Evolutionary conservation across 805 yeast genomes (phyloP).

Genomic region (Spathaspora sp.): DNA sequence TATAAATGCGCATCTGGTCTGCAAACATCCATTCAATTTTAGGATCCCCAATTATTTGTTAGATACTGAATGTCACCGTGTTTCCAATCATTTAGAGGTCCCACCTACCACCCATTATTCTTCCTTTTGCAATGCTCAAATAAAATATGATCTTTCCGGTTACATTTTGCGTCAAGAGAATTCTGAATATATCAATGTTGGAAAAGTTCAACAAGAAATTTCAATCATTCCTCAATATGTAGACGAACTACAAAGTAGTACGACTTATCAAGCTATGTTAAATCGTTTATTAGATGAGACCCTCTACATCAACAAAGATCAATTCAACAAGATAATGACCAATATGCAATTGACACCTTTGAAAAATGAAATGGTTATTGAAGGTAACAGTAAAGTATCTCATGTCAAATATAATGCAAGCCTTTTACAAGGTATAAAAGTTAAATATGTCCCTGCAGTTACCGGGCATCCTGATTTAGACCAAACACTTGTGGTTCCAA

Average conservation of each 20-base stretch:
- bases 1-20: neutral
- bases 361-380: neutral
- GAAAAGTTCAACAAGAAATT: neutral
- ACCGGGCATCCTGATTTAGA: slow-evolving; percentile 1
- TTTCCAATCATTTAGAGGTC: slow-evolving; percentile 5
- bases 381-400: neutral
- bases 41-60: slow-evolving; percentile 9
- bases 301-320: neutral
- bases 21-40: slow-evolving; percentile 8
- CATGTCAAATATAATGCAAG: neutral
- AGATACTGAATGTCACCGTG: slow-evolving; percentile 4
- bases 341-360: neutral
- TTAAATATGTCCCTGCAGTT: slow-evolving; percentile 4
- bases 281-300: neutral
- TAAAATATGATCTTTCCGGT: slow-evolving; percentile 5
- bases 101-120: slow-evolving; percentile 6
- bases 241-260: neutral
- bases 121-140: neutral
- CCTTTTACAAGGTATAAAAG: neutral
- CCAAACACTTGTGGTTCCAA: neutral
- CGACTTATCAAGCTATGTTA: neutral
- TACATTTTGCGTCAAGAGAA: slow-evolving; percentile 1
- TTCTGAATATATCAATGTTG: neutral
- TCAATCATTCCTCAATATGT: slow-evolving; percentile 2
- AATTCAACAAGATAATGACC: neutral